A percentile compares a stretch with the other conserved stretches of the same genome.
These are phyloP conservation scores for Nowakowskiella sp. DNA, from an alignment of 192 early-diverging fungal species.

Conservation along the genomic window DNA sequence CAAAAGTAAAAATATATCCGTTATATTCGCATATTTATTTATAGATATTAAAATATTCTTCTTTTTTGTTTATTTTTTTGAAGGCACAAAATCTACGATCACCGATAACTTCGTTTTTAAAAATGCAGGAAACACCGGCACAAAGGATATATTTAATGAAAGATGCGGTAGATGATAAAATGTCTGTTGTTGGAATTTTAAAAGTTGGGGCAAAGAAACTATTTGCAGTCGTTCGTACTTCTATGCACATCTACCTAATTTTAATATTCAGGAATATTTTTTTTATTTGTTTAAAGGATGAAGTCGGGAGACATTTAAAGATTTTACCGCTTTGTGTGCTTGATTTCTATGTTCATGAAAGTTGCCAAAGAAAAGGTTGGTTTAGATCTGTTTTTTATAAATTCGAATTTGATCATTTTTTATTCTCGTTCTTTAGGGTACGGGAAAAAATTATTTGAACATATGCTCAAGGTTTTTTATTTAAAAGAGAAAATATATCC, in stretches of 20 bases:
- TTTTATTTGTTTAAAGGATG: constrained; percentile 22
- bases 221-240: constrained; percentile 25
- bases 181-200: constrained; percentile 29
- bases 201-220: constrained; percentile 39
- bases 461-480: constrained; percentile 30
- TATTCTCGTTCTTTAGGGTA: constrained; percentile 19
- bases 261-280: background rate
- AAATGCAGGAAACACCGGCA: constrained; percentile 23
- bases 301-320: constrained; percentile 21
- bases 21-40: background rate
- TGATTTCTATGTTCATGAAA: constrained; percentile 42
- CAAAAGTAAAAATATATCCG: constrained; percentile 14
- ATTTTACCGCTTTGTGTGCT: constrained; percentile 39
- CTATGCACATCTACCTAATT: background rate
- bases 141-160: constrained; percentile 36
- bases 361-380: constrained; percentile 26
- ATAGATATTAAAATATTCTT: background rate
- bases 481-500: background rate
- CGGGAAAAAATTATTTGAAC: constrained; percentile 40
- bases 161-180: constrained; percentile 3
- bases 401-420: background rate
- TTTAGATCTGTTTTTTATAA: too few relatives aligned
- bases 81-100: constrained; percentile 34
- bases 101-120: constrained; percentile 29
- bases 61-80: background rate